Evolutionary conservation across 2,329 filamentous ascomycete species (phyloP), one percentile per base, ranked within the genome.

Genomic region (Stromatinia cepivora): DNA sequence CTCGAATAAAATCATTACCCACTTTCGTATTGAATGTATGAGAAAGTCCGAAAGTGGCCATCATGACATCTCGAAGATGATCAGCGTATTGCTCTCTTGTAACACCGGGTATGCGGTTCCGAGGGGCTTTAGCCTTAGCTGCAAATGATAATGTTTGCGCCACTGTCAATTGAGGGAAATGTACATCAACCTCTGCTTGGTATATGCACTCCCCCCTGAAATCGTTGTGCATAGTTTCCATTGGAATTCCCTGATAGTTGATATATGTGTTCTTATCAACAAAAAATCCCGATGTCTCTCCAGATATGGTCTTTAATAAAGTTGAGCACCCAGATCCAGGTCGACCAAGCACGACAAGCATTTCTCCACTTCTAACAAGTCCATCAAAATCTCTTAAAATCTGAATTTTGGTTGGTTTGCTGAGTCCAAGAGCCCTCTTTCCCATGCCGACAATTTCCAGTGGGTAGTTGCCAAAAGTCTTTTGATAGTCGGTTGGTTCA

Each of bases 151-250:
- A 82, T 0, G 91, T 94, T 72, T 92, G 85, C 1, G 89, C 87
- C 15, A 94, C 90, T 0, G 89, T 92, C 31, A 95, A 81, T n/a
- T 91, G 89, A 0, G 91, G 88, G 72, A 93, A 94, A 77, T 94
- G 91, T 39, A 90, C 84, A 77, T 93, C 90, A 39, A 85, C 84
- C 80, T 94, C 92, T 20, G 92, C 89, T 73, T 92, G 93, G 78
- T 94, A 94, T 17, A 92, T 82, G 1, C 89, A 84, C 78, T 88
- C 88, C 53, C 88, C 88, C 70, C 87, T 84, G 75, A 89, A 91
- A 74, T 89, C 83, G 70, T 83, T 83, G 62, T 82, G 81, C 83
- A 89, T 88, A 68, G 81, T 78, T 69, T 81, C 0, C 80, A 80
- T 73, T 1, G 76, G 71, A 52, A 78, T 84, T 28, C 88, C 89